Base-by-base conservation (phyloP, 805 yeast species). In the Candida boleticola region DNA sequence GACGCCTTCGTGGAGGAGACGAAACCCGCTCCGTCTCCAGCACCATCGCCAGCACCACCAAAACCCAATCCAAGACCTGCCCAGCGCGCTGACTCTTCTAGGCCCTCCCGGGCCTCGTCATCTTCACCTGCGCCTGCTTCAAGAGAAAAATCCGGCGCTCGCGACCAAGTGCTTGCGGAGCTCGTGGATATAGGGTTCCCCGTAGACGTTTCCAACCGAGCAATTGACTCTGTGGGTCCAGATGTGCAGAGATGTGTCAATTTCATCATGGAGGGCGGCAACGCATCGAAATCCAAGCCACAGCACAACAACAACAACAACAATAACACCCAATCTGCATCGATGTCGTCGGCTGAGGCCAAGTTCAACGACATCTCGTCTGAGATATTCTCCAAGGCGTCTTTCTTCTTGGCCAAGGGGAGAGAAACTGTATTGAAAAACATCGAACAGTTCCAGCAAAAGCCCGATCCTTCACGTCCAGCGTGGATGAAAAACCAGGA, bases 151-250 rank as follows among this genome's bases (percentile, higher is more conserved):
- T 20, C 37, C 39, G 55, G 44, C 29, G 57, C 56, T 6, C 58
- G 60, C 35, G 85, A 81, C 48, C 64, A 64, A 32, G 70, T 79
- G 1, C 55, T 86, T 14, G 92, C 92, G 0, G 85, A 80, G 50
- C 66, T 87, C 33, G 61, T 85, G 2, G 93, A 87, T 45, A 88
- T 88, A 80, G 96, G 96, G 2, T 88, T 88, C 53, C 61, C 83
- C 1, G 64, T 76, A 1, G 81, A 78, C 1, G 76, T 71, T 40
- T 80, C 93, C 3, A 73, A 70, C 20, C 61, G 64, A 2, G 95
- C 95, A 0, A 67, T 88, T 29, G 71, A 62, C 5, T 62, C 68
- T 36, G 77, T 82, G 0, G 87, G 89, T 0, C 56, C 72, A 4
- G 78, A 84, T 49, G 66, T 86, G 6, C 77, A 82, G 43, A 73